Conservation (phyloP, 305 asterid species). For the Fraxinus greggii region DNA sequence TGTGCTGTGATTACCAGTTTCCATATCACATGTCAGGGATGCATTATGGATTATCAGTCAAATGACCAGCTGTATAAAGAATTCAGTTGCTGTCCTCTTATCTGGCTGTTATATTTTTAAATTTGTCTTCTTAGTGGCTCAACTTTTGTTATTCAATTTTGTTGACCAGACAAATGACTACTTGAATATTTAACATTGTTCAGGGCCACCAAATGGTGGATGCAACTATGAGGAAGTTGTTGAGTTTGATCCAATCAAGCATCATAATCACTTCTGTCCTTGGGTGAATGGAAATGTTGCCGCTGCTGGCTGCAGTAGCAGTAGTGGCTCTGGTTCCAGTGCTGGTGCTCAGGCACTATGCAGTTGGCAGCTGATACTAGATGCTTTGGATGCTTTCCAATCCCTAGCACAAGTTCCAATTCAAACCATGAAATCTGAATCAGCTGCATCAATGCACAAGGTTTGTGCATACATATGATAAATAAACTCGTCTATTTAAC, state of each 20-base stretch:
- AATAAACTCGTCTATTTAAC: background rate
- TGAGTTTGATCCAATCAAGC: conserved; percentile 94
- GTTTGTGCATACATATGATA: conserved; percentile 34
- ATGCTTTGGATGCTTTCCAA: conserved; percentile 91
- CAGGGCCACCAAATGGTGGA: conserved; percentile 90
- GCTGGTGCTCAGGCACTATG: conserved; percentile 73
- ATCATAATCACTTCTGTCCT: conserved; percentile 90
- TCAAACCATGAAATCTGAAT: conserved; percentile 93
- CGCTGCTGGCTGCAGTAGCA: conserved; percentile 88
- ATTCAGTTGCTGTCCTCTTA: background rate
- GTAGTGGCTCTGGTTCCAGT: conserved; percentile 73
- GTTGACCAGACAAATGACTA: conserved; percentile 9
- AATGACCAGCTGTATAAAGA: conserved; percentile 5
- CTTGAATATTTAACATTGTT: conserved; percentile 24
- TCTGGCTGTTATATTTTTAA: conserved; percentile 13
- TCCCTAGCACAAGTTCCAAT: conserved; percentile 78
- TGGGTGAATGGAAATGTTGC: conserved; percentile 99
- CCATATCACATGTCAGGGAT: conserved; percentile 1
- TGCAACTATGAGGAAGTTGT: conserved; percentile 81
- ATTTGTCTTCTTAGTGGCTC: conserved; percentile 12
- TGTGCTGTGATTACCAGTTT: conserved; percentile 17
- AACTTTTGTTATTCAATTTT: conserved; percentile 6
- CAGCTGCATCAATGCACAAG: conserved; percentile 96
- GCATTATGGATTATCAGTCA: conserved; percentile 5
- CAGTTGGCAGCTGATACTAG: conserved; percentile 98